A percentile compares a stretch with the other conserved stretches of the same genome.
Conservation (phyloP, 495 filamentous ascomycete species). For the Penicillium verhagenii region DNA sequence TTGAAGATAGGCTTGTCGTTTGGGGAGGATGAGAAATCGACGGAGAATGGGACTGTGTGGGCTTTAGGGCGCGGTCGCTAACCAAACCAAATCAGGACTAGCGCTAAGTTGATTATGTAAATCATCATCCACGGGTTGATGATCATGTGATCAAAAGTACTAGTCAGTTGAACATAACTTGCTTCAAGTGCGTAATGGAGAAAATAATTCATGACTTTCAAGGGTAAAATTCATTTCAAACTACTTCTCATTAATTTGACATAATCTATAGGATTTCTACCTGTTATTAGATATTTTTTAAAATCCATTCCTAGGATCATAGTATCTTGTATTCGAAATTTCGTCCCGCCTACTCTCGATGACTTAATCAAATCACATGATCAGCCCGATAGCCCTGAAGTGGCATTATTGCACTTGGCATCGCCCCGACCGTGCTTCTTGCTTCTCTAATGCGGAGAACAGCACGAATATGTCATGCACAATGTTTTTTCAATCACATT, state of each 20-base stretch:
- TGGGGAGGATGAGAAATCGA: slow-evolving; percentile 48
- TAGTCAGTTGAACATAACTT: neutral
- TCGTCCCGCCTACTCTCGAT: neutral
- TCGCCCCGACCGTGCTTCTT: neutral
- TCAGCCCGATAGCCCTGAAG: slow-evolving; percentile 9
- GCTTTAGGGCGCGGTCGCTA: slow-evolving; percentile 51
- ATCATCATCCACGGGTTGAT: neutral
- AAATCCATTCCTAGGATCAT: too few species aligned
- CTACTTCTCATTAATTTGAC: too few species aligned
- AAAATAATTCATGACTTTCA: neutral
- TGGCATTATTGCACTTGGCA: neutral
- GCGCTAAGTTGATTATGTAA: slow-evolving; percentile 21
- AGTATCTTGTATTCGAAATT: neutral
- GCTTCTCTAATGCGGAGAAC: neutral
- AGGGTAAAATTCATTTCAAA: neutral
- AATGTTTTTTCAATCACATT: neutral
- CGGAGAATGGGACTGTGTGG: slow-evolving; percentile 46
- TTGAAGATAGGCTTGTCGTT: slow-evolving; percentile 51
- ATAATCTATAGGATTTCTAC: too few species aligned
- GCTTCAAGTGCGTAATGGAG: neutral
- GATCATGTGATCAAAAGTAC: neutral
- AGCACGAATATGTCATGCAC: neutral
- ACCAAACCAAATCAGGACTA: slow-evolving; percentile 45
- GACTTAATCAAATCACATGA: slow-evolving; percentile 6
- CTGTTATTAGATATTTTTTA: too few species aligned